Conservation (phyloP, 2,329 filamentous ascomycete genomes). For the Ophiocordyceps sinensis region DNA sequence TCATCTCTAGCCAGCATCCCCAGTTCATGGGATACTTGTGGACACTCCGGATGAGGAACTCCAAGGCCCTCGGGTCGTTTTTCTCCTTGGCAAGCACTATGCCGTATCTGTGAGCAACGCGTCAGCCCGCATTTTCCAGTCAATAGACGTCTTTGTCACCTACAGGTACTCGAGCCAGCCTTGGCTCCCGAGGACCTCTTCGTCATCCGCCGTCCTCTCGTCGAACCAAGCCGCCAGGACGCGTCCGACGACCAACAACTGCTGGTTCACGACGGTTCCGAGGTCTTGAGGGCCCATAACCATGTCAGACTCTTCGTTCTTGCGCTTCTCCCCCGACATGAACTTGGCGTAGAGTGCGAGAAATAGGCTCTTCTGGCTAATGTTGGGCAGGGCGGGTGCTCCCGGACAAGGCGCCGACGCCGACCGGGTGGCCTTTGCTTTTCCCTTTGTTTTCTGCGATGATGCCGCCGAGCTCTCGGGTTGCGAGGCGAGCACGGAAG, state of each 20-base stretch:
- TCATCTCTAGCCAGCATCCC: conserved; percentile 92
- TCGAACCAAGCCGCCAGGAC: conserved; percentile 72
- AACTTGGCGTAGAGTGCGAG: conserved; percentile 86
- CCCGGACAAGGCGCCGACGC: conserved; percentile 8
- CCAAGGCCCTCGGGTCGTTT: conserved; percentile 71
- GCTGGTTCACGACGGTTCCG: conserved; percentile 71
- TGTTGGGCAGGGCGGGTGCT: conserved; percentile 27
- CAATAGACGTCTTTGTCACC: conserved; percentile 10
- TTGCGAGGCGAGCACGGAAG: conserved; percentile 43
- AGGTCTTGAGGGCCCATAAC: conserved; percentile 87
- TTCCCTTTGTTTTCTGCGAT: conserved; percentile 45
- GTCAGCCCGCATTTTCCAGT: neutral
- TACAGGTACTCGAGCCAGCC: conserved; percentile 86
- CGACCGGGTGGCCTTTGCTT: conserved; percentile 17
- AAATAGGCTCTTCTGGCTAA: conserved; percentile 89
- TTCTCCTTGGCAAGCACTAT: conserved; percentile 83
- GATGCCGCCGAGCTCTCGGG: conserved; percentile 19
- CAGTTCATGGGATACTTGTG: conserved; percentile 90
- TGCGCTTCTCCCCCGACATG: conserved; percentile 86
- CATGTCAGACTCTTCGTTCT: conserved; percentile 95
- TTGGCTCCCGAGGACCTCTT: conserved; percentile 50
- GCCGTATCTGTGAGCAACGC: conserved; percentile 47
- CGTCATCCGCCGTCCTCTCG: conserved; percentile 43
- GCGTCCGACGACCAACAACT: conserved; percentile 60
- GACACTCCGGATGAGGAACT: conserved; percentile 78